Evolutionary conservation across 2,329 filamentous ascomycete species (phyloP).

Genomic region (Aspergillus chevalieri): DNA sequence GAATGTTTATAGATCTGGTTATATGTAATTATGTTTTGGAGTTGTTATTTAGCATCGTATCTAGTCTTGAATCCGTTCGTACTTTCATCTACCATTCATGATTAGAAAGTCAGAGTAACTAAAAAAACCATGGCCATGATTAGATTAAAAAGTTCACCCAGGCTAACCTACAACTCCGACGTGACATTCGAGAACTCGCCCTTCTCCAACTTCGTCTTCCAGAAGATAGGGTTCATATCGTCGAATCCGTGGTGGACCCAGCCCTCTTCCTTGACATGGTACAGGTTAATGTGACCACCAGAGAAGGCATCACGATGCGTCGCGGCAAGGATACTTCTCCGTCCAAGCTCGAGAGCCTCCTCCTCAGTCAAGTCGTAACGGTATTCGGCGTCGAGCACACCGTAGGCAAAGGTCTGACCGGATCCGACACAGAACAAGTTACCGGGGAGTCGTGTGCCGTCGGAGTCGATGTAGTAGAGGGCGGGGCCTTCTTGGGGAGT

Average conservation of each 20-base stretch:
- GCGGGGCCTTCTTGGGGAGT: slow-evolving; percentile 84
- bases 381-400: slow-evolving; percentile 95
- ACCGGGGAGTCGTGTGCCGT: slow-evolving; percentile 84
- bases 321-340: slow-evolving; percentile 87
- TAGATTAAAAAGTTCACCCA: slow-evolving; percentile 6
- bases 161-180: slow-evolving; percentile 51
- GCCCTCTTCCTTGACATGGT: slow-evolving; percentile 97
- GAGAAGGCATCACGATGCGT: slow-evolving; percentile 98
- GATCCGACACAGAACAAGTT: slow-evolving; percentile 98
- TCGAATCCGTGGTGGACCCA: slow-evolving; percentile 99
- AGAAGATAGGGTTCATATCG: slow-evolving; percentile 99
- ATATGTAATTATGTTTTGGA: slow-evolving; percentile 3
- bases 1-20: slow-evolving; percentile 14
- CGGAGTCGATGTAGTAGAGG: slow-evolving; percentile 97
- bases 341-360: slow-evolving; percentile 84
- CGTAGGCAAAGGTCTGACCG: slow-evolving; percentile 97
- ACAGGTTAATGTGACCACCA: slow-evolving; percentile 96
- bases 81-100: background rate
- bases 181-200: slow-evolving; percentile 97
- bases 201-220: slow-evolving; percentile 98
- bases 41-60: background rate
- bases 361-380: slow-evolving; percentile 78
- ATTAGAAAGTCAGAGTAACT: background rate
- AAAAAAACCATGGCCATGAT: slow-evolving; percentile 10
- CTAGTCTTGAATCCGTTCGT: background rate